phyloP scores from a whole-genome alignment of 768 basidiomycete species.

The Terana coerulea region DNA sequence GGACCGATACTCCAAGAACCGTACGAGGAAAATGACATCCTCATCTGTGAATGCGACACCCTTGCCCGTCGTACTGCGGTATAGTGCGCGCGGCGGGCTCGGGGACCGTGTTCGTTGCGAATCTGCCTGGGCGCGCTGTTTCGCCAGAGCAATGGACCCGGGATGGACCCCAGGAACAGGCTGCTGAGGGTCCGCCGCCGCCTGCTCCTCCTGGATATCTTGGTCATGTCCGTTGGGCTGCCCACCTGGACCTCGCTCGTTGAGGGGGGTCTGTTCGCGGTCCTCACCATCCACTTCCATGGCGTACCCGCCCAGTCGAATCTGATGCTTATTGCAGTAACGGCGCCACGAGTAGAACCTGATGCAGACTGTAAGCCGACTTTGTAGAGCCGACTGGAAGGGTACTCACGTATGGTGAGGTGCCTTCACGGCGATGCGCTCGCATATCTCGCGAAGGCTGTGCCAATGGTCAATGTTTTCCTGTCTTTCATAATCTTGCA shows the following conservation, averaged over 20 bases:
- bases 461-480: conserved; percentile 3
- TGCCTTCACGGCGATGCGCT: conserved; percentile 83
- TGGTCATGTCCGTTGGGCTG: neutral
- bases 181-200: conserved; percentile 6
- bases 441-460: conserved; percentile 80
- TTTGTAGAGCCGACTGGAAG: neutral
- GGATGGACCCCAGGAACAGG: conserved; percentile 29
- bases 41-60: conserved; percentile 87
- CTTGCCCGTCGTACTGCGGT: conserved; percentile 83
- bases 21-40: conserved; percentile 72
- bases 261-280: conserved; percentile 37
- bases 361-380: neutral
- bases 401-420: conserved; percentile 82
- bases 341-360: conserved; percentile 91
- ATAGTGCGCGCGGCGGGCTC: conserved; percentile 75
- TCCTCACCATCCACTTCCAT: conserved; percentile 60
- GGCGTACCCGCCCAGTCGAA: conserved; percentile 78
- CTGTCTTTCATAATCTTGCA: neutral
- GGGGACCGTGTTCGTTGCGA: conserved; percentile 63
- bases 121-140: conserved; percentile 37
- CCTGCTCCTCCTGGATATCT: conserved; percentile 16
- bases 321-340: conserved; percentile 91
- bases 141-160: conserved; percentile 42
- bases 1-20: conserved; percentile 57
- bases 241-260: conserved; percentile 29